Evolutionary conservation across 2,329 filamentous ascomycete species (phyloP), one percentile per base, ranked within the genome.

Genomic region (Rachicladosporium sp.): DNA sequence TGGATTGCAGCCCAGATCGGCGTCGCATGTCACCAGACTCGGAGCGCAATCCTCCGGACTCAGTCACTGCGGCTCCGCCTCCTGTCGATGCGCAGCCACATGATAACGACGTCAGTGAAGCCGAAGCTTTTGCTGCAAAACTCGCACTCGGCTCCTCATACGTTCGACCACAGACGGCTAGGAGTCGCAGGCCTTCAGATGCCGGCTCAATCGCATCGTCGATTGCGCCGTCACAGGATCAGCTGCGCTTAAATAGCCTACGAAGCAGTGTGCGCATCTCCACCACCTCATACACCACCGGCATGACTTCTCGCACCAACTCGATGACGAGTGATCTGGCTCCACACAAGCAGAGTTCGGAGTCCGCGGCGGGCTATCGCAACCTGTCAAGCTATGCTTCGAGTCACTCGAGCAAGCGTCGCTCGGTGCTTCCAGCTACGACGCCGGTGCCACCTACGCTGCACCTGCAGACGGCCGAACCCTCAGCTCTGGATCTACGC

Each of bases 201-300:
- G 38, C 48, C 10, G 43, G 41, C 3, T 57, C 52, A 5, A 35
- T 45, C 10, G 43, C 33, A 29, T 57, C 52, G 3, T 54, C 52
- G 2, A 41, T 37, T 8, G 48, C 47, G 2, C 32, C 32, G 9
- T 55, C 55, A n/a, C 46, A 50, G 6, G 50, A 56, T 3, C 50
- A 54, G 37, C 48, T 50, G 4, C 43, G 48, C 21, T 46, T 56
- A 6, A 49, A 51, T 36, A 53, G 46, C 29, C 38, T 56, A 5
- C 53, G 51, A 6, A 50, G 48, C 23, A 58, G 53, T 41, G 46
- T 46, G 11, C 47, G 53, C n/a, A 50, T 49, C n/a, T 56, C 54
- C 8, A 47, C 52, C 15, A 46, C 50, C n/a, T 55, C 54, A 33
- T 32, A 41, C 23, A 27, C 49, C 47, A 31, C 45, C 40, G 23